phyloP scores from a whole-genome alignment of 192 early-diverging fungal genomes.

The Gigaspora rosea region DNA sequence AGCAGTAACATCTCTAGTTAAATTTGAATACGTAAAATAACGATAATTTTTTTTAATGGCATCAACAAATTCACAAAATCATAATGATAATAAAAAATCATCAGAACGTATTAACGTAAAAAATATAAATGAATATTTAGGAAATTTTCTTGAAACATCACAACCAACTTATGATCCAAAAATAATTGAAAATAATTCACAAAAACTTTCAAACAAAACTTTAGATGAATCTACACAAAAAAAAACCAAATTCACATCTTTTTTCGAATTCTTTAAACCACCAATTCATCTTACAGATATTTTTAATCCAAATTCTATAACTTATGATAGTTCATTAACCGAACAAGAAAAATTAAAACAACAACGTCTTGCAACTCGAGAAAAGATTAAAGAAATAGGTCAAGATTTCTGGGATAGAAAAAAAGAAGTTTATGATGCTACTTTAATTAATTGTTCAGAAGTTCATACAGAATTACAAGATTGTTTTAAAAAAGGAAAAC shows the following conservation, averaged over 20 bases:
- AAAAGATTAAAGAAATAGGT: not conserved
- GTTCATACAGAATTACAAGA: constrained; percentile 23
- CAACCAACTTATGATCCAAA: constrained; percentile 27
- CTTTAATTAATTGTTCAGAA: constrained; percentile 27
- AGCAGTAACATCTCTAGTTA: too few species aligned
- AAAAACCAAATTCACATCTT: not conserved
- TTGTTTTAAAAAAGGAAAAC: constrained; percentile 14
- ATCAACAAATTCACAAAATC: not conserved
- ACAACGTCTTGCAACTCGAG: not conserved
- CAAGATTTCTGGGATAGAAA: not conserved
- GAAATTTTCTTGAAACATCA: constrained; percentile 22
- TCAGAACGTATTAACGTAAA: not conserved
- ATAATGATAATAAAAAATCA: not conserved
- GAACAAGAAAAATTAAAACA: not conserved
- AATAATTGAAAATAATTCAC: not conserved
- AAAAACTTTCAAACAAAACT: too few species aligned
- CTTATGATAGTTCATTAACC: not conserved
- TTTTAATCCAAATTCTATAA: constrained; percentile 2
- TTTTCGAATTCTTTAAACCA: not conserved
- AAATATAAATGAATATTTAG: constrained; percentile 18
- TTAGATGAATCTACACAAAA: too few species aligned
- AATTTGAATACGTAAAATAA: not conserved
- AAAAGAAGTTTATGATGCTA: constrained; percentile 3
- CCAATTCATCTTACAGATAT: not conserved
- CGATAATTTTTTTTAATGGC: not conserved